phyloP scores from a whole-genome alignment of 306 rosid genomes.

The Gleditsia sinensis region DNA sequence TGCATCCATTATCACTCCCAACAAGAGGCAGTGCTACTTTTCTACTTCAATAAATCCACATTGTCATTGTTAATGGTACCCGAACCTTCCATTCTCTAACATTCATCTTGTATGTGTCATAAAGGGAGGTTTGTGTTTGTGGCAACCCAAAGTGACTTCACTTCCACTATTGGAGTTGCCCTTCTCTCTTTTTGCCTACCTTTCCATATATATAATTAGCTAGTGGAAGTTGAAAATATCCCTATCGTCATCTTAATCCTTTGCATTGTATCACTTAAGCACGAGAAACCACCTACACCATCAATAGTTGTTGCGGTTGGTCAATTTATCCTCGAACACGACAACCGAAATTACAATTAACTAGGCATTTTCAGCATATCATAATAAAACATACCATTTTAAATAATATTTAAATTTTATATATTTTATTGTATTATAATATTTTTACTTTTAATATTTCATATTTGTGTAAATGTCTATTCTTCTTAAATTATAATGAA shows the following conservation, averaged over 20 bases:
- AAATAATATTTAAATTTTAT: too few species aligned
- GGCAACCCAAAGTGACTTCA: conserved; percentile 10
- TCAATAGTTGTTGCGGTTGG: conserved; percentile 33
- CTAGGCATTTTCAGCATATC: too few species aligned
- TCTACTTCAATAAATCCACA: conserved; percentile 1
- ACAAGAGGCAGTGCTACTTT: too few species aligned
- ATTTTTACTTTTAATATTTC: too few species aligned
- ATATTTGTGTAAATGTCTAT: too few species aligned
- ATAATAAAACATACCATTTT: too few species aligned
- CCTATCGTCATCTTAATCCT: neutral
- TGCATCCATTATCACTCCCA: too few species aligned
- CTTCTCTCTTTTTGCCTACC: conserved; percentile 37
- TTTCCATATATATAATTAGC: conserved; percentile 25
- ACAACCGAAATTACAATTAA: too few species aligned
- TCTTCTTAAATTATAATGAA: too few species aligned
- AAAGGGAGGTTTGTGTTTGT: neutral
- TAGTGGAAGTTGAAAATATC: conserved; percentile 35
- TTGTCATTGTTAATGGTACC: conserved; percentile 20
- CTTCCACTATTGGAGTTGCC: conserved; percentile 15
- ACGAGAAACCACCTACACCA: conserved; percentile 29
- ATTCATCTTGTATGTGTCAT: neutral
- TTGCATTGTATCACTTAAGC: conserved; percentile 17
- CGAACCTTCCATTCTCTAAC: too few species aligned
- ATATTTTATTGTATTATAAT: too few species aligned
- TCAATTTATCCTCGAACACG: conserved; percentile 29